Evolutionary conservation across 192 early-diverging fungal genomes (phyloP).

Genomic region (Polychytrium aggregatum): DNA sequence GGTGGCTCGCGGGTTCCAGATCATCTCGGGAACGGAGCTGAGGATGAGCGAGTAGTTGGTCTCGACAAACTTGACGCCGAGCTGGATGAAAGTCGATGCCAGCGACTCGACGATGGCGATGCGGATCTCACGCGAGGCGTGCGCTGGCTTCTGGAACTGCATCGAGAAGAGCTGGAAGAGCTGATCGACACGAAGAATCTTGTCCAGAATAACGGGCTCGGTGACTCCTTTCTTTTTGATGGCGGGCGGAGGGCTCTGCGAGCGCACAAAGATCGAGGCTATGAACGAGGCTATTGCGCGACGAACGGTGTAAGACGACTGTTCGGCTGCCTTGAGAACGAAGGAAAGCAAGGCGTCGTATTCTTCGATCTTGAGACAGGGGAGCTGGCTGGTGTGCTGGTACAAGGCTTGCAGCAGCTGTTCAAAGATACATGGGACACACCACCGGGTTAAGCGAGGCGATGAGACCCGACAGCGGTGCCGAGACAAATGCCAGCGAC

Average conservation of each 20-base stretch:
- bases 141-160: constrained; percentile 48
- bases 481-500: too few species aligned
- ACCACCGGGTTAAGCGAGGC: neutral
- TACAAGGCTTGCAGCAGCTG: constrained; percentile 42
- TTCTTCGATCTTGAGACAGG: constrained; percentile 37
- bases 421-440: constrained; percentile 8
- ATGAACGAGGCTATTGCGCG: constrained; percentile 35
- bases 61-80: constrained; percentile 63
- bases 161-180: constrained; percentile 56
- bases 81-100: constrained; percentile 52
- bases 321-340: constrained; percentile 40
- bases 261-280: constrained; percentile 36
- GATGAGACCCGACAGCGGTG: too few species aligned
- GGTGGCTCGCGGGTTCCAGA: constrained; percentile 36
- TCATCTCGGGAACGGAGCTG: constrained; percentile 53
- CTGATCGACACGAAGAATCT: constrained; percentile 46
- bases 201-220: constrained; percentile 11
- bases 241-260: constrained; percentile 32
- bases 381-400: constrained; percentile 25
- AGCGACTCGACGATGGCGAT: constrained; percentile 74
- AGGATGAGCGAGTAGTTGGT: constrained; percentile 59
- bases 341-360: constrained; percentile 35
- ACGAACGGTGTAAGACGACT: constrained; percentile 32
- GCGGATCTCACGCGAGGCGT: constrained; percentile 53
- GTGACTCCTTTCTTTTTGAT: constrained; percentile 13